Base-by-base conservation (phyloP, 257 asterid species). In the Mentha longifolia region DNA sequence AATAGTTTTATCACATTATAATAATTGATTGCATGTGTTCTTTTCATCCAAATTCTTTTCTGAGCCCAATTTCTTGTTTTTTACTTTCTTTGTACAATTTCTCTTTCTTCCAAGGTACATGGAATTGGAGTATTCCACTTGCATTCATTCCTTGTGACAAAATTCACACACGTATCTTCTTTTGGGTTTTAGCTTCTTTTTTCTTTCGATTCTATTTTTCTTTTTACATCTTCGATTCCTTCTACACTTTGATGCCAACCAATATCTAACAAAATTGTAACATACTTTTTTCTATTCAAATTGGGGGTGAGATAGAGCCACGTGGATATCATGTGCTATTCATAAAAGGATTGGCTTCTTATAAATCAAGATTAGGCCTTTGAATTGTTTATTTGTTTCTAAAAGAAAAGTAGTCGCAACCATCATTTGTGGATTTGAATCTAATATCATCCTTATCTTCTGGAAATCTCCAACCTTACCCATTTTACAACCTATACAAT, bases 281-380 rank as follows among this genome's bases (percentile, higher is more conserved):
- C 12, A 30, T 35, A 35, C 3, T 6, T 35, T 35, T 43, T 30
- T 31, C 50, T 55, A 17, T 43, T 64, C 8, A 43, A 16, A 4
- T 55, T 50, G 45, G 42, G 11, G 28, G 15, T 73, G 60, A 37
- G 51, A 55, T 57, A 45, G 45, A 65, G 57, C 61, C 78, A 74
- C 73, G 61, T 65, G 46, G 72, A 57, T 46, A 41, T 65, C 73
- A 74, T 67, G 73, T 65, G 73, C 61, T 37, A 19, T 28, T 31
- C 25, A 51, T n/a, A n/a, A 3, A 33, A 11, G 67, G 41, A 61
- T 70, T 30, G 20, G 33, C 5, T 16, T 46, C 6, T 45, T 15
- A 8, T 43, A 45, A 28, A 20, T 55, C 42, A 22, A 25, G 67
- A 70, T 43, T 43, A 45, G n/a, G 16, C n/a, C 58, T 59, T 17